phyloP scores from a whole-genome alignment of 441 rosid species.

The Euphorbia schlechtendalii region DNA sequence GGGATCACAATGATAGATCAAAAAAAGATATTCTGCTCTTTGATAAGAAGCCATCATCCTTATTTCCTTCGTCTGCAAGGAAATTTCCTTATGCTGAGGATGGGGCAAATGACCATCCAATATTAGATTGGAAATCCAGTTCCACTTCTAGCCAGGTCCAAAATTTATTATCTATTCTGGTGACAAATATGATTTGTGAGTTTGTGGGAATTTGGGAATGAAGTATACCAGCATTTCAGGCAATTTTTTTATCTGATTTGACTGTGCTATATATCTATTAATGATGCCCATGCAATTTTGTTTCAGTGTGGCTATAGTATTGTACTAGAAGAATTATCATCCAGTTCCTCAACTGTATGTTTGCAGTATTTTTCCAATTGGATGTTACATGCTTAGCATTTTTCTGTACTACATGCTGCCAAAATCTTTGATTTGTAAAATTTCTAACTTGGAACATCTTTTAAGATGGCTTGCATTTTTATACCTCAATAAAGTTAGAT shows the following conservation, averaged over 20 bases:
- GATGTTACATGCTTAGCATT: slow-evolving; percentile 7
- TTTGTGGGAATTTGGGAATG: background rate
- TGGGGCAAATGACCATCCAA: slow-evolving; percentile 51
- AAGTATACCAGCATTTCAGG: background rate
- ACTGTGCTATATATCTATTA: background rate
- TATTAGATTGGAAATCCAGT: slow-evolving; percentile 70
- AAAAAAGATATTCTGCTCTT: slow-evolving; percentile 43
- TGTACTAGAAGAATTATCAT: background rate
- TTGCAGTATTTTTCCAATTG: background rate
- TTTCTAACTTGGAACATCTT: slow-evolving; percentile 3
- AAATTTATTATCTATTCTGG: slow-evolving; percentile 1
- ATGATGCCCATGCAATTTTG: background rate
- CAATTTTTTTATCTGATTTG: background rate
- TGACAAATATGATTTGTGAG: slow-evolving; percentile 1
- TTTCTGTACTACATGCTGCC: background rate
- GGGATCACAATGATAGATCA: slow-evolving; percentile 52
- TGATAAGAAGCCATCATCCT: slow-evolving; percentile 67
- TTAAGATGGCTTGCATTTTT: slow-evolving; percentile 1
- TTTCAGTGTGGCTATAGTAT: background rate
- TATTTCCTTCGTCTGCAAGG: slow-evolving; percentile 59
- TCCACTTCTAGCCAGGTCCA: slow-evolving; percentile 71
- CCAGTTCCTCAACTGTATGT: background rate
- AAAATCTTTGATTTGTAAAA: background rate
- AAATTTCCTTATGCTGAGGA: slow-evolving; percentile 66
- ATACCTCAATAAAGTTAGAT: background rate